Conservation (phyloP, 805 yeast species). For the Wickerhamomyces subpelliculosus region DNA sequence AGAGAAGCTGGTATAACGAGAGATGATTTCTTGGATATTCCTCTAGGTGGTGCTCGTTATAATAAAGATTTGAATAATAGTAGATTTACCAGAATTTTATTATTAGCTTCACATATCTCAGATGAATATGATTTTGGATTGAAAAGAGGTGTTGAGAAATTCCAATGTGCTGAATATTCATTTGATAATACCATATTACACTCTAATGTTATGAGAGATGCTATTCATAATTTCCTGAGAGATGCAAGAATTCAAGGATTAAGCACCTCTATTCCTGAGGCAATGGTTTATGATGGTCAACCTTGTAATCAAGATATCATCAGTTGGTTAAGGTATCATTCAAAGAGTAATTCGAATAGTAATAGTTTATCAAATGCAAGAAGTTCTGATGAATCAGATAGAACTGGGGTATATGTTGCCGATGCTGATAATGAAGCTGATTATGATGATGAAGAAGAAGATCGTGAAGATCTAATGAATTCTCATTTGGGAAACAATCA, state of each 20-base stretch:
- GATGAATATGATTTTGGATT: conserved; percentile 50
- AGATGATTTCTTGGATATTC: conserved; percentile 52
- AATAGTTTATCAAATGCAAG: conserved; percentile 3
- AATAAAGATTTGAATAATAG: conserved; percentile 35
- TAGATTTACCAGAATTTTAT: conserved; percentile 43
- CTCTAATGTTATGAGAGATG: conserved; percentile 1
- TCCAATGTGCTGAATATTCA: conserved; percentile 28
- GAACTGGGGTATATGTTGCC: conserved; percentile 1
- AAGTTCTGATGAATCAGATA: conserved; percentile 3
- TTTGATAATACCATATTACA: not conserved
- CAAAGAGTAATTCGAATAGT: not conserved
- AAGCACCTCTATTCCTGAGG: conserved; percentile 2
- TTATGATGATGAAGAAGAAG: conserved; percentile 3
- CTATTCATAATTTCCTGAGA: not conserved
- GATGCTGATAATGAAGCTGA: conserved; percentile 13
- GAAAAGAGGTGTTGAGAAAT: conserved; percentile 37
- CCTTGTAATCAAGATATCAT: conserved; percentile 2
- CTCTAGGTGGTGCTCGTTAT: conserved; percentile 53
- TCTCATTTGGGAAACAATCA: conserved; percentile 4
- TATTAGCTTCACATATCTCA: conserved; percentile 45
- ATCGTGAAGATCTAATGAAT: conserved; percentile 7
- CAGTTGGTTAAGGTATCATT: conserved; percentile 5
- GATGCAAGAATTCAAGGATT: conserved; percentile 11
- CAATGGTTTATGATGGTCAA: conserved; percentile 4
- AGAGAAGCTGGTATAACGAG: conserved; percentile 52